Evolutionary conservation across 441 rosid species (phyloP), one percentile per base, ranked within the genome.

Genomic region (Monsonia emarginata): DNA sequence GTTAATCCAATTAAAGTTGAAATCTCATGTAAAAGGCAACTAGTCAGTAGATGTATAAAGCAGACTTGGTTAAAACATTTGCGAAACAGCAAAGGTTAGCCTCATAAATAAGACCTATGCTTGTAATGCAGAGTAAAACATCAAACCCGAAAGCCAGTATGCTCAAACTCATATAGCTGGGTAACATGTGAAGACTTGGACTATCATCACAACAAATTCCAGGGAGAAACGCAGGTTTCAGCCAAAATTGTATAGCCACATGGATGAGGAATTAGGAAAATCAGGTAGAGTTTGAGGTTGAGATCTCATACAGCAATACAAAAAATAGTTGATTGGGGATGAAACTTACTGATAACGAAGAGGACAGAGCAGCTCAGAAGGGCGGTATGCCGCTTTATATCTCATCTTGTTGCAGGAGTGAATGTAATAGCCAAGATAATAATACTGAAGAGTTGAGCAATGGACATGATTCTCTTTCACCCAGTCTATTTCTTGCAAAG

Each of bases 331-430:
- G 10, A 13, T 0, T 7, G 40, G 40, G 4, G 25, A 52, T 9
- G 26, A 30, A 76, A 84, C 96, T 81, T 87, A 93, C 98, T 79
- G 82, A 78, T 83, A 87, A 58, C 86, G 98, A 70, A 82, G 87
- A 67, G 98, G 98, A 68, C 97, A 93, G 34, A 93, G 91, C 73
- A 93, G 96, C 83, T 88, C 88, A 16, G 96, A 87, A 27, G 98
- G 98, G 69, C 74, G 58, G 82, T 90, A 90, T 5, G 93, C 91
- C 54, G 96, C 96, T 85, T 93, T 93, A 78, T 90, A 93, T 84
- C 93, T 90, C 98, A 90, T 90, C 82, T 90, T 93, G 80, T 74
- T 73, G 82, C 98, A 90, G 67, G 97, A 93, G 70, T 90, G 97
- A 76, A 88, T 88, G 74, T 93, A 93, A 79, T 93, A 93, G 44